Evolutionary conservation across 495 filamentous ascomycete genomes (phyloP).

Genomic region (Aspergillus conjunctus): DNA sequence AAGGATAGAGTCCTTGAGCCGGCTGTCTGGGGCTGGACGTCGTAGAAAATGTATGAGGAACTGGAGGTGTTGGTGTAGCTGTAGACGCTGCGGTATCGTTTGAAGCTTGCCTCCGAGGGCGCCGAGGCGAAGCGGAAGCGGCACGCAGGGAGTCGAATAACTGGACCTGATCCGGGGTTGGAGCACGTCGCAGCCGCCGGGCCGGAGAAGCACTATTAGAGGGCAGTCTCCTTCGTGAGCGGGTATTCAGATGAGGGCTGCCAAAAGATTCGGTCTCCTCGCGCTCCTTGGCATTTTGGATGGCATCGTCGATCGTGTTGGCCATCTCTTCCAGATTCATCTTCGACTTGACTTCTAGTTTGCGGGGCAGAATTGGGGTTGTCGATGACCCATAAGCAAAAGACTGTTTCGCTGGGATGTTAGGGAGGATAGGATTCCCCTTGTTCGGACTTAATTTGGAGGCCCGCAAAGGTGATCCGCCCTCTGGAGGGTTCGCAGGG

Average conservation of each 20-base stretch:
- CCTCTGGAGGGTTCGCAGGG: conserved; percentile 14
- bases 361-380: conserved; percentile 31
- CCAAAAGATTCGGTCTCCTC: conserved; percentile 8
- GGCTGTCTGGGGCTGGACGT: conserved; percentile 35
- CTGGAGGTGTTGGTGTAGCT: conserved; percentile 43
- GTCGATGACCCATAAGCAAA: conserved; percentile 40
- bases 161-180: conserved; percentile 48
- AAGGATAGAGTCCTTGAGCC: conserved; percentile 37
- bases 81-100: conserved; percentile 30
- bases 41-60: conserved; percentile 39
- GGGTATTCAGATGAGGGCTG: conserved; percentile 10
- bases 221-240: conserved; percentile 13
- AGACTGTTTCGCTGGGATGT: conserved; percentile 35
- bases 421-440: conserved; percentile 27
- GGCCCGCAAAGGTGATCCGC: conserved; percentile 18
- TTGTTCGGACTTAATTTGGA: conserved; percentile 16
- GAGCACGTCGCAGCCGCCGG: conserved; percentile 34
- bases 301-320: conserved; percentile 27
- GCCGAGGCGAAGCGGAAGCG: conserved; percentile 28
- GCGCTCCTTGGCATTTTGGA: conserved; percentile 32
- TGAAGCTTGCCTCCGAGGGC: conserved; percentile 11
- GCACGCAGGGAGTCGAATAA: conserved; percentile 37
- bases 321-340: conserved; percentile 32
- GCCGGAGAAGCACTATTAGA: conserved; percentile 22
- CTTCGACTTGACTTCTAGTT: conserved; percentile 23